Evolutionary conservation across 2,329 filamentous ascomycete genomes (phyloP), one percentile per base, ranked within the genome.

Genomic region (Aspergillus eucalypticola): DNA sequence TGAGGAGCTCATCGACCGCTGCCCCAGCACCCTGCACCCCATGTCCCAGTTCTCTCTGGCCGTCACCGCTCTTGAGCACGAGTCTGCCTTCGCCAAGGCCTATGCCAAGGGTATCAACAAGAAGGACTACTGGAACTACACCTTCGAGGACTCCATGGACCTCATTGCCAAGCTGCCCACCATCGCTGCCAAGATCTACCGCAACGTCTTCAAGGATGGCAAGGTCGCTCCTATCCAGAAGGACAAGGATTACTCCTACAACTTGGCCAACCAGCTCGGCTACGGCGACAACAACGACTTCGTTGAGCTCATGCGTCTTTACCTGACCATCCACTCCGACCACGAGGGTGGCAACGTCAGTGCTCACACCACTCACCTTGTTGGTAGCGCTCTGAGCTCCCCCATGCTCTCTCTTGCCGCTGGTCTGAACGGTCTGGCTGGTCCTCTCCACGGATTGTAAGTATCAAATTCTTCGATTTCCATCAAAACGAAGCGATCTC

Each of bases 191-290:
- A 92, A 92, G 84, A 99, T 99, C 87, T 99, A 99, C 89, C 95
- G 96, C 85, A 99, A 99, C 81, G 90, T 98, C 79, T 99, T 96
- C 91, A 97, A 98, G 89, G 95, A 96, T 76, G 95, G 95, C 83
- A 98, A 98, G 89, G 94, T 99, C 70, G 91, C 92, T 63, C 79
- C 92, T 58, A 87, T 96, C 79, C 89, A 98, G 86, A 96, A 96
- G 87, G 94, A 98, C 84, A 95, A 98, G 90, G 95, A 99, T 79
- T 99, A 97, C 85, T 87, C 89, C 73, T 99, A 90, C 91, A 99
- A 99, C 90, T 91, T 99, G 79, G 93, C 95, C 82, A 98, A 98
- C 88, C 92, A 96, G 88, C 92, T 99, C 72, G 95, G 95, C 75
- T 99, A 95, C 79, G 90, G 90, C 73, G 88, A 90, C 75, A 98